Conservation (phyloP, 345 rosid genomes). For the Pelargonium nanum region DNA sequence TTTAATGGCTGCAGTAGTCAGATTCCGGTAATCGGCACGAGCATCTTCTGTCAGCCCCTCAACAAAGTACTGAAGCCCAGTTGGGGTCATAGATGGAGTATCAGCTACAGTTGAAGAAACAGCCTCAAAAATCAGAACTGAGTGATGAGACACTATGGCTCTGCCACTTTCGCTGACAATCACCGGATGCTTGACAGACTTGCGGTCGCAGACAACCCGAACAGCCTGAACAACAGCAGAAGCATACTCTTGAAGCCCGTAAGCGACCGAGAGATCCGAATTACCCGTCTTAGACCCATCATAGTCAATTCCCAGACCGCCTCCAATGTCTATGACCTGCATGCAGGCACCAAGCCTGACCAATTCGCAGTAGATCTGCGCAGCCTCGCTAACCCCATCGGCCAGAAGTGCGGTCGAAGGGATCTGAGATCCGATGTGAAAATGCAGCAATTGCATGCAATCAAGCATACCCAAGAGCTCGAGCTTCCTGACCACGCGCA, state of each 20-base stretch:
- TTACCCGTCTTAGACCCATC: conserved; percentile 84
- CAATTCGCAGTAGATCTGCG: conserved; percentile 87
- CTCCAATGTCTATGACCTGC: conserved; percentile 74
- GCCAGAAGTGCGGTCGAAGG: conserved; percentile 59
- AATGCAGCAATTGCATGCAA: conserved; percentile 76
- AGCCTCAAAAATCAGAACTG: conserved; percentile 73
- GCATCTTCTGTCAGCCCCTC: conserved; percentile 63
- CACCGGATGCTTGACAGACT: conserved; percentile 63
- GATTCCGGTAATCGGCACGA: conserved; percentile 38
- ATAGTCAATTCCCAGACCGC: conserved; percentile 86
- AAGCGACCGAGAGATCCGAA: conserved; percentile 78
- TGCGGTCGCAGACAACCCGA: conserved; percentile 54
- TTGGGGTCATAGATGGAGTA: conserved; percentile 18
- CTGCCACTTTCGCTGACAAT: conserved; percentile 88
- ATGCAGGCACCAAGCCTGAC: conserved; percentile 78
- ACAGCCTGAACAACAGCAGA: conserved; percentile 64
- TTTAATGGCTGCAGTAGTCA: conserved; percentile 43
- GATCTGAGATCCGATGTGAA: conserved; percentile 91
- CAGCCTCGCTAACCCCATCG: conserved; percentile 71
- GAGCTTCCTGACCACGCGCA: conserved; percentile 64
- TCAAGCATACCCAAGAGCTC: conserved; percentile 59
- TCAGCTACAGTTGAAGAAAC: conserved; percentile 26
- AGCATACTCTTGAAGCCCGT: conserved; percentile 78
- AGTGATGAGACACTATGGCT: conserved; percentile 89
- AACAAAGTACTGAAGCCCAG: conserved; percentile 41